phyloP scores from a whole-genome alignment of 129 eudicot genomes.

The Escallonia herrerae region DNA sequence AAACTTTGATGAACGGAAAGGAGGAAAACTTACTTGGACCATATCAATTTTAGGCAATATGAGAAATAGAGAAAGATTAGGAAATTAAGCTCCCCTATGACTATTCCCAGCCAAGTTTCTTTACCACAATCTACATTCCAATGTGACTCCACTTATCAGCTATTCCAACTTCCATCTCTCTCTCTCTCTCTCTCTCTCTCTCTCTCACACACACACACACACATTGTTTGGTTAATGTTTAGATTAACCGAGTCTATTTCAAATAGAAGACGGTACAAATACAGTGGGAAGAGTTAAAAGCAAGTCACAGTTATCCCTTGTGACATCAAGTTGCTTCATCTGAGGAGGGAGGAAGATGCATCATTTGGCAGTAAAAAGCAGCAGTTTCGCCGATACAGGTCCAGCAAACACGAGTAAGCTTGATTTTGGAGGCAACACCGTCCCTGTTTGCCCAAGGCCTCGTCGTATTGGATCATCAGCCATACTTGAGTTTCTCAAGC shows the following conservation, averaged over 20 bases:
- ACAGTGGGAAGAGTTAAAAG: not conserved
- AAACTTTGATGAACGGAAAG: not conserved
- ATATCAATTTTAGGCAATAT: not conserved
- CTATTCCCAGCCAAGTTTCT: constrained; percentile 11
- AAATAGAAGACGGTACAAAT: not conserved
- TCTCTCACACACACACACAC: constrained; percentile 4
- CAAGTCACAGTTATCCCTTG: constrained; percentile 8
- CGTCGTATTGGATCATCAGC: constrained; percentile 10
- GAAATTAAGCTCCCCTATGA: constrained; percentile 1
- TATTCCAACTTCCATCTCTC: constrained; percentile 2
- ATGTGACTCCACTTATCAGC: constrained; percentile 9
- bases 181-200: constrained; percentile 4
- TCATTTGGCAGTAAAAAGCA: constrained; percentile 1
- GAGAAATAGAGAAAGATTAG: constrained; percentile 7
- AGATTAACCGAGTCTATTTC: constrained; percentile 3
- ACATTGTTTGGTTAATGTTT: constrained; percentile 12
- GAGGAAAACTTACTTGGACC: not conserved
- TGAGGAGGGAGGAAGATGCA: constrained; percentile 7
- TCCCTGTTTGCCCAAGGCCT: constrained; percentile 13
- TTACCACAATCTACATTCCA: not conserved
- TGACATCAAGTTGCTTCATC: not conserved
- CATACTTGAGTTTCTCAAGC: constrained; percentile 12
- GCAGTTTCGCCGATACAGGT: not conserved
- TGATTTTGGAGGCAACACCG: constrained; percentile 4
- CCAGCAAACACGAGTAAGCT: constrained; percentile 3